Percentiles rank a stretch among this genome's conserved stretches.
Evolutionary conservation across 2,329 filamentous ascomycete species (phyloP).

Genomic region (Scedosporium boydii): DNA sequence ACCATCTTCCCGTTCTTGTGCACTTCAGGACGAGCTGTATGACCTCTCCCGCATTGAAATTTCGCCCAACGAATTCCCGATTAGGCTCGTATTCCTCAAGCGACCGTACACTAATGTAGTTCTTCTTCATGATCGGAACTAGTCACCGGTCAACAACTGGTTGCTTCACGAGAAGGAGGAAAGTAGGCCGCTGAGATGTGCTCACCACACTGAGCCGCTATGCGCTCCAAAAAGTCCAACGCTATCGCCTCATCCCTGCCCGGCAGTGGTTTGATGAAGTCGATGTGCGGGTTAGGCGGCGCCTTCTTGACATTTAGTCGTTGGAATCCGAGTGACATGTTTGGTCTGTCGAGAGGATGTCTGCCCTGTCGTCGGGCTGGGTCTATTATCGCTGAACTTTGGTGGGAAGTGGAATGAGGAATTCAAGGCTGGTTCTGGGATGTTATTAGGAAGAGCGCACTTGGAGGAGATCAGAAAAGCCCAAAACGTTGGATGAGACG

Average conservation of each 20-base stretch:
- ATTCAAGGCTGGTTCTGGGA: not conserved
- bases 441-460: too few relatives aligned
- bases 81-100: constrained; percentile 79
- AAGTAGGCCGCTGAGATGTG: not conserved
- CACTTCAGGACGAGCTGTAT: constrained; percentile 76
- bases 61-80: constrained; percentile 73
- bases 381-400: not conserved
- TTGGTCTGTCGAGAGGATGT: constrained; percentile 5
- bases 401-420: not conserved
- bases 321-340: constrained; percentile 70
- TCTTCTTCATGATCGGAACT: constrained; percentile 61
- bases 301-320: constrained; percentile 66
- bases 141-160: not conserved
- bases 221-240: constrained; percentile 63
- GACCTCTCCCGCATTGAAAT: constrained; percentile 84
- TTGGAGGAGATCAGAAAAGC: not conserved
- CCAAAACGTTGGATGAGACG: not conserved
- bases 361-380: not conserved
- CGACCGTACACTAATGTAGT: constrained; percentile 51
- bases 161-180: not conserved
- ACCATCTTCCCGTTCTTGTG: constrained; percentile 54
- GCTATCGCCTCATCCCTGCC: constrained; percentile 53
- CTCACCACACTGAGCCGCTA: constrained; percentile 69
- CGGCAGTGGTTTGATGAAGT: constrained; percentile 75
- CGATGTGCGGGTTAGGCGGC: constrained; percentile 67